Percentiles rank a stretch among this genome's conserved stretches.
Evolutionary conservation across 176 grass and related monocot genomes (phyloP).

Genomic region (Dendrocalamus sinicus): DNA sequence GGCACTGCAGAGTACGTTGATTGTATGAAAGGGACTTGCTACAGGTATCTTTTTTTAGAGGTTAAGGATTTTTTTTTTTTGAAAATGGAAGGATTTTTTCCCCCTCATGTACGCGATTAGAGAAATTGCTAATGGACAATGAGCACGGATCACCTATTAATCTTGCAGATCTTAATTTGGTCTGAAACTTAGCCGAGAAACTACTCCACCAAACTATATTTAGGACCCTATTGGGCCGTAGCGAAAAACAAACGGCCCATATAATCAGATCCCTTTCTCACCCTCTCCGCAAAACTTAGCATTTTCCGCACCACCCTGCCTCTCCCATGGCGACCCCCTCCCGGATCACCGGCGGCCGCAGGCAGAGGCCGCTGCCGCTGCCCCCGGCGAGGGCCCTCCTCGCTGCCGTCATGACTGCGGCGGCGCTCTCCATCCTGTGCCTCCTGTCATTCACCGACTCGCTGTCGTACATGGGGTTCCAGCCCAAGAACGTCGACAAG

Average conservation of each 20-base stretch:
- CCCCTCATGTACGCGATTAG: background rate
- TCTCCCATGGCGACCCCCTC: conserved; percentile 52
- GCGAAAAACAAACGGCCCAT: background rate
- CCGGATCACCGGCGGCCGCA: conserved; percentile 48
- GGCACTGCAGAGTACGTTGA: background rate
- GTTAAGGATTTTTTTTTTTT: background rate
- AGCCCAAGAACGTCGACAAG: conserved; percentile 38
- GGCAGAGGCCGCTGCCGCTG: conserved; percentile 41
- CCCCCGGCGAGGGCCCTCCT: conserved; percentile 34
- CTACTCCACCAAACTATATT: background rate
- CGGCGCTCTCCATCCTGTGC: conserved; percentile 39
- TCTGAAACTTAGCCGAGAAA: background rate
- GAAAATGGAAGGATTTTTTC: too few species aligned
- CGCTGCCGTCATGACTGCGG: conserved; percentile 12
- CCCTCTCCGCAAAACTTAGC: background rate
- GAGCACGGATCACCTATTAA: background rate
- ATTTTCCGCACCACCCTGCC: conserved; percentile 24
- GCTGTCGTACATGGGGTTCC: conserved; percentile 28
- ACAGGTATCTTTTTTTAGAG: too few species aligned
- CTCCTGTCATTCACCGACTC: conserved; percentile 50
- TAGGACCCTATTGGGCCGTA: background rate
- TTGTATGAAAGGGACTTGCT: background rate
- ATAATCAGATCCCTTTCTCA: background rate
- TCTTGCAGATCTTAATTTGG: background rate
- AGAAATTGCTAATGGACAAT: background rate